Conservation (phyloP, 2,329 filamentous ascomycete genomes). For the Calonectria crousiana region DNA sequence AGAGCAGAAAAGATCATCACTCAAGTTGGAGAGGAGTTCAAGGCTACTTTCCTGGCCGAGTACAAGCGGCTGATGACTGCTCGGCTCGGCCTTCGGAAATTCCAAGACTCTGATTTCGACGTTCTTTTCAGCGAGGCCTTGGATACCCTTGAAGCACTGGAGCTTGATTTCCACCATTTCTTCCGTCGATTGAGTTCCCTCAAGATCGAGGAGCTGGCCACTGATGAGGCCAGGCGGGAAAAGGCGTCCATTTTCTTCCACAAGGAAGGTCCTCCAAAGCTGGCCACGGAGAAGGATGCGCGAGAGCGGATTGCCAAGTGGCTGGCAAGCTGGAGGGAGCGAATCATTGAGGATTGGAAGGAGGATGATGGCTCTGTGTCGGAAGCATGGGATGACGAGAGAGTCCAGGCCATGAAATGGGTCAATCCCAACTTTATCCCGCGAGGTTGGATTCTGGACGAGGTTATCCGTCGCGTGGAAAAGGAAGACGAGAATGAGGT, state of each 20-base stretch:
- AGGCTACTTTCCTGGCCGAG: constrained; percentile 86
- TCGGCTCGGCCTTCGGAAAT: constrained; percentile 80
- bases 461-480: constrained; percentile 90
- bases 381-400: constrained; percentile 66
- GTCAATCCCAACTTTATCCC: constrained; percentile 96
- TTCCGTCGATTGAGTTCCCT: constrained; percentile 83
- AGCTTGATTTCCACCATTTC: constrained; percentile 94
- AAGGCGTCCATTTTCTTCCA: constrained; percentile 83
- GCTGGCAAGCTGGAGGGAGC: constrained; percentile 82
- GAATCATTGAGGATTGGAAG: constrained; percentile 83
- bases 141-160: constrained; percentile 82
- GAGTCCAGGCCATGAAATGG: constrained; percentile 80
- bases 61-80: constrained; percentile 88
- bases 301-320: constrained; percentile 78
- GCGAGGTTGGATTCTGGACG: constrained; percentile 91
- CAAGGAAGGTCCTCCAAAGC: constrained; percentile 73
- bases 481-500: constrained; percentile 85
- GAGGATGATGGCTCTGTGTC: constrained; percentile 55
- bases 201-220: constrained; percentile 71
- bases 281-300: constrained; percentile 72
- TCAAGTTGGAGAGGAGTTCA: constrained; percentile 87
- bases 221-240: constrained; percentile 72
- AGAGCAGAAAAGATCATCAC: constrained; percentile 88
- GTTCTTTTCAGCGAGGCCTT: constrained; percentile 84
- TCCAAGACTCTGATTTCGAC: constrained; percentile 82